Conservation (phyloP, 306 rosid genomes). For the Heteromeles arbutifolia region DNA sequence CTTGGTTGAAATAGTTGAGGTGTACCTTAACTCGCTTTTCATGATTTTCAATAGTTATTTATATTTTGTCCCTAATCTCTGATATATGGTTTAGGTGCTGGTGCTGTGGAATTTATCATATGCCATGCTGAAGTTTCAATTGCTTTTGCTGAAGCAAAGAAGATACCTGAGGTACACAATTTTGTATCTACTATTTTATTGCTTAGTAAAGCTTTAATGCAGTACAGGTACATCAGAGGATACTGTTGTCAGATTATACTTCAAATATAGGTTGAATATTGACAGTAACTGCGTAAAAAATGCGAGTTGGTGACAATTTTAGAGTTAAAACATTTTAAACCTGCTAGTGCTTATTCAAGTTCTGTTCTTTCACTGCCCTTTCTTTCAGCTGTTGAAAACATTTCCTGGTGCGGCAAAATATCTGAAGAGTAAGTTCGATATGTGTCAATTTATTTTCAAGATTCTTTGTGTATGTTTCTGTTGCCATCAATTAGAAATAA, state of each 20-base stretch:
- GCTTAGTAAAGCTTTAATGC: not conserved
- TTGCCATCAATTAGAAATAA: conserved; percentile 2
- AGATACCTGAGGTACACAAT: conserved; percentile 68
- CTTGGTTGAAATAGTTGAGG: not conserved
- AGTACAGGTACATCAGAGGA: not conserved
- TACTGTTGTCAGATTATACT: not conserved
- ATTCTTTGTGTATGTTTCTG: conserved; percentile 12
- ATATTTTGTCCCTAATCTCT: conserved; percentile 17
- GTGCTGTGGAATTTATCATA: conserved; percentile 80
- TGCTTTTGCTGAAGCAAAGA: conserved; percentile 75
- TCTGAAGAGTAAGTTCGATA: conserved; percentile 56
- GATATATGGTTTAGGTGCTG: conserved; percentile 58
- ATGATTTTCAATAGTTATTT: not conserved
- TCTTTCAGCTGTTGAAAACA: conserved; percentile 77
- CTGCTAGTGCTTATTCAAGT: not conserved
- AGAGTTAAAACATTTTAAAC: not conserved
- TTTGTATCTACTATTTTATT: not conserved
- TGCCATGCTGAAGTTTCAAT: conserved; percentile 77
- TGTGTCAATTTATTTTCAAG: conserved; percentile 1
- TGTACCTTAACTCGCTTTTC: not conserved
- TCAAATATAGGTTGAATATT: not conserved
- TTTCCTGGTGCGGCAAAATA: conserved; percentile 51
- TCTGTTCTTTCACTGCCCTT: conserved; percentile 19
- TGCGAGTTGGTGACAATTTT: not conserved
- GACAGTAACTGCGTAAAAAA: not conserved